A percentile compares a stretch with the other conserved stretches of the same genome.
Evolutionary conservation across 257 asterid genomes (phyloP).

Genomic region (Cordia subcordata): DNA sequence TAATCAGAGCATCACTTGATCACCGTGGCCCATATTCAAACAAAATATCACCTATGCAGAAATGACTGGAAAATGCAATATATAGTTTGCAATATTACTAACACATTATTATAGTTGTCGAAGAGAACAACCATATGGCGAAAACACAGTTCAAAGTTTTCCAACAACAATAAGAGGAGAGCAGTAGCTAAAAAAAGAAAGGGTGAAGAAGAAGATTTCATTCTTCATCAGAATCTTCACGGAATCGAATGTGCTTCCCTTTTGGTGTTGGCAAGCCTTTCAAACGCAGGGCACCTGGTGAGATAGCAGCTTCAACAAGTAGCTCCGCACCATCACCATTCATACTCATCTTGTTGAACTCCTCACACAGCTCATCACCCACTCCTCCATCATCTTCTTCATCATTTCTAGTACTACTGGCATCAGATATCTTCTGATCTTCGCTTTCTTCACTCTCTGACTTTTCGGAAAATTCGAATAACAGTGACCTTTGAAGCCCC

Average conservation of each 20-base stretch:
- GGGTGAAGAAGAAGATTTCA: background rate
- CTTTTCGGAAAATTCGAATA: constrained; percentile 76
- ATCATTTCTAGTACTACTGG: constrained; percentile 38
- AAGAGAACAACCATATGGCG: too few species aligned
- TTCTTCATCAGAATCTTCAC: constrained; percentile 1
- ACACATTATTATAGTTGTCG: too few species aligned
- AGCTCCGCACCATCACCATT: constrained; percentile 52
- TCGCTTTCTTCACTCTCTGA: constrained; percentile 9
- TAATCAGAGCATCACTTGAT: too few species aligned
- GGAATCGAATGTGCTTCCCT: constrained; percentile 53
- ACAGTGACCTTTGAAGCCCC: constrained; percentile 50
- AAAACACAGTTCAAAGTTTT: too few species aligned
- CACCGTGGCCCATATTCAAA: too few species aligned
- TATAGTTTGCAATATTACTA: too few species aligned
- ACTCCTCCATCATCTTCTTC: constrained; percentile 15
- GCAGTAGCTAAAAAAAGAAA: background rate
- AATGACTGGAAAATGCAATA: too few species aligned
- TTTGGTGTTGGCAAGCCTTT: constrained; percentile 18
- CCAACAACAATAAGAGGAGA: background rate
- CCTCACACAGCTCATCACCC: constrained; percentile 74
- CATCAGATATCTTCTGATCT: constrained; percentile 33
- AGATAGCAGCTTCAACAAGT: constrained; percentile 32
- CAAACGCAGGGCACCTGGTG: too few species aligned
- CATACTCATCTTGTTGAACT: constrained; percentile 40
- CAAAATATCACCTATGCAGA: too few species aligned